These are phyloP conservation scores for Stereocaulon alpinum DNA, from an alignment of 495 filamentous ascomycete species.

Conservation along the genomic window DNA sequence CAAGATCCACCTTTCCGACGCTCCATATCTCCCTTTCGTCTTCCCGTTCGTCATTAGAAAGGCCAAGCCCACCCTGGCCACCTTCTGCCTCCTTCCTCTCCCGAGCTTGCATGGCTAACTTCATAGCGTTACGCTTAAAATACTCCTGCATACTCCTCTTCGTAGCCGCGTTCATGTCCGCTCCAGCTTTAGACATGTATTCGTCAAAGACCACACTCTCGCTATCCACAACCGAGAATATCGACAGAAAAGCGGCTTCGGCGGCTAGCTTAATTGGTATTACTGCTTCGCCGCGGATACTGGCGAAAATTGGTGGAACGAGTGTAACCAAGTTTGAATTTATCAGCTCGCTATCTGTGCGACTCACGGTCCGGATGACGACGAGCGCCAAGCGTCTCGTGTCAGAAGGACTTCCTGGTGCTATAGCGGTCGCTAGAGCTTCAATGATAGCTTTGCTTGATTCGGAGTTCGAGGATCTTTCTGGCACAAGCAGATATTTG, in stretches of 20 bases:
- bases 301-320: conserved; percentile 74
- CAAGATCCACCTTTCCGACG: conserved; percentile 82
- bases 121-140: conserved; percentile 82
- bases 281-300: conserved; percentile 84
- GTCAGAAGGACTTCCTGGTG: conserved; percentile 65
- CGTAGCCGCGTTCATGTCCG: conserved; percentile 51
- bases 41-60: conserved; percentile 81
- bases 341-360: conserved; percentile 62
- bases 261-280: conserved; percentile 94
- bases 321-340: conserved; percentile 69
- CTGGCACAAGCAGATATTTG: conserved; percentile 72
- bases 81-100: conserved; percentile 86
- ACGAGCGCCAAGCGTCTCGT: conserved; percentile 84
- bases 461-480: conserved; percentile 38
- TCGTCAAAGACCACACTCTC: conserved; percentile 85
- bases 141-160: conserved; percentile 95
- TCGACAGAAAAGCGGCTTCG: conserved; percentile 85
- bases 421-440: conserved; percentile 59
- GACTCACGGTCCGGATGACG: conserved; percentile 72
- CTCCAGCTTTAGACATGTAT: conserved; percentile 58
- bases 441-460: conserved; percentile 69
- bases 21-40: conserved; percentile 95
- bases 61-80: conserved; percentile 70
- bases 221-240: conserved; percentile 85
- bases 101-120: conserved; percentile 70